These are phyloP conservation scores for Pseudocercospora vitis DNA, from an alignment of 2,329 filamentous ascomycete genomes.

Conservation along the genomic window DNA sequence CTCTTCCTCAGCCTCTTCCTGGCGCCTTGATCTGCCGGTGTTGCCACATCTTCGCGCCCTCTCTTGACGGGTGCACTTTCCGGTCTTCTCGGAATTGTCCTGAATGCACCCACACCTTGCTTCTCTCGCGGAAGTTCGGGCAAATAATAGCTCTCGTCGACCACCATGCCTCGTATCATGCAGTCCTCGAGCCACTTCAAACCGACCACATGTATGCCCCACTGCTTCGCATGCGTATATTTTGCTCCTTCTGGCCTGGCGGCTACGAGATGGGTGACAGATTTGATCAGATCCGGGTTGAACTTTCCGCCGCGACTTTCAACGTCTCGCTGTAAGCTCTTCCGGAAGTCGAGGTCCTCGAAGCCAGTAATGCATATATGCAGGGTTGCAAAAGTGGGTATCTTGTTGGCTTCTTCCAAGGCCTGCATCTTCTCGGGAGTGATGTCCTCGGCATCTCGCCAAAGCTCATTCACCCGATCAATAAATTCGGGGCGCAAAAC, in stretches of 20 bases:
- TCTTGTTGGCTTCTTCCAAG: conserved; percentile 65
- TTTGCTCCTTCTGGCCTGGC: conserved; percentile 79
- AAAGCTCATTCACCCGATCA: conserved; percentile 72
- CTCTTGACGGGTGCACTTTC: conserved; percentile 59
- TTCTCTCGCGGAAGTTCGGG: conserved; percentile 67
- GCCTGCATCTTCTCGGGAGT: conserved; percentile 74
- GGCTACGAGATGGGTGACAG: conserved; percentile 84
- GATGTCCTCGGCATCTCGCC: conserved; percentile 55
- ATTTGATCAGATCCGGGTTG: conserved; percentile 80
- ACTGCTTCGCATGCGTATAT: conserved; percentile 80
- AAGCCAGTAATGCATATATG: conserved; percentile 70
- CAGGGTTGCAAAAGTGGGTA: conserved; percentile 63
- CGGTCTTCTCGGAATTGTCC: conserved; percentile 33
- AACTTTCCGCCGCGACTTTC: conserved; percentile 75
- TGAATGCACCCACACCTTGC: conserved; percentile 73
- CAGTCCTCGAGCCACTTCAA: conserved; percentile 84
- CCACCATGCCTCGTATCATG: conserved; percentile 79
- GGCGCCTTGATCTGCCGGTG: conserved; percentile 41
- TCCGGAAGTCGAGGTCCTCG: conserved; percentile 65
- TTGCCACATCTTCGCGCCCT: conserved; percentile 44
- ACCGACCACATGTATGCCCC: conserved; percentile 77
- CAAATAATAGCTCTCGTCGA: conserved; percentile 84
- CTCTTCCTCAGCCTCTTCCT: conserved; percentile 82
- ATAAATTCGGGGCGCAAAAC: conserved; percentile 84
- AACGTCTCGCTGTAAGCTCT: conserved; percentile 68